A percentile compares a stretch with the other conserved stretches of the same genome.
Evolutionary conservation across 768 basidiomycete species (phyloP).

Genomic region (Amanita jacksonii): DNA sequence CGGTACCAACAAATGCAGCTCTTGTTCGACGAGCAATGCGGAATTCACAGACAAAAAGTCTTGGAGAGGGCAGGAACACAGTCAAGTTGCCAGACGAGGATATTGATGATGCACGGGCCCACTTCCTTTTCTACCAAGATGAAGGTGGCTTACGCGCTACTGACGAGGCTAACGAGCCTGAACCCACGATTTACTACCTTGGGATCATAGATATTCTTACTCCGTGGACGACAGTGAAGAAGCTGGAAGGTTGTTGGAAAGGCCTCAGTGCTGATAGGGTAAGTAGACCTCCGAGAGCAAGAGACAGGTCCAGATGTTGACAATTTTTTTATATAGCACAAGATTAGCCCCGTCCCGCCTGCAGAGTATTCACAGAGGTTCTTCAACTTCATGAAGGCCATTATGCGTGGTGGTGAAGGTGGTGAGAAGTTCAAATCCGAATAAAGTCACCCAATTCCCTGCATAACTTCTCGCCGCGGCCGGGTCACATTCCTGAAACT

Average conservation of each 20-base stretch:
- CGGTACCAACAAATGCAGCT: constrained; percentile 46
- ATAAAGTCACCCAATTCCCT: no score
- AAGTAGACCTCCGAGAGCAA: constrained; percentile 24
- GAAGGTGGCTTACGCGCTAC: constrained; percentile 91
- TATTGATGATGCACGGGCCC: constrained; percentile 46
- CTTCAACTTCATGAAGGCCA: constrained; percentile 75
- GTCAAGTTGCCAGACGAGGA: constrained; percentile 56
- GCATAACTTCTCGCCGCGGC: no score
- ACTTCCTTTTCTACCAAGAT: constrained; percentile 94
- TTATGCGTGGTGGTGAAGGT: constrained; percentile 76
- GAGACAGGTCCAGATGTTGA: constrained; percentile 5
- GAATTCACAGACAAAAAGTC: constrained; percentile 64
- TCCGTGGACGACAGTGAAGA: constrained; percentile 72
- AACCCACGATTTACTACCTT: constrained; percentile 84
- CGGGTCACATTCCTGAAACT: background rate
- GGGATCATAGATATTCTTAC: constrained; percentile 97
- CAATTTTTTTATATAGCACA: constrained; percentile 62
- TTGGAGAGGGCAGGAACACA: constrained; percentile 37
- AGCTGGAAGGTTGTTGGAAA: constrained; percentile 87
- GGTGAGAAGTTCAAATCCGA: constrained; percentile 34
- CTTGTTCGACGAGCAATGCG: constrained; percentile 66
- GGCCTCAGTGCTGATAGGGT: constrained; percentile 81
- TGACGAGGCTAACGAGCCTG: constrained; percentile 65
- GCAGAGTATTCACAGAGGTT: constrained; percentile 84
- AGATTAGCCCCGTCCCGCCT: constrained; percentile 90